A percentile compares a stretch with the other conserved stretches of the same genome.
Conservation (phyloP, 1,284 basidiomycete genomes). For the Sporisorium sorghi region DNA sequence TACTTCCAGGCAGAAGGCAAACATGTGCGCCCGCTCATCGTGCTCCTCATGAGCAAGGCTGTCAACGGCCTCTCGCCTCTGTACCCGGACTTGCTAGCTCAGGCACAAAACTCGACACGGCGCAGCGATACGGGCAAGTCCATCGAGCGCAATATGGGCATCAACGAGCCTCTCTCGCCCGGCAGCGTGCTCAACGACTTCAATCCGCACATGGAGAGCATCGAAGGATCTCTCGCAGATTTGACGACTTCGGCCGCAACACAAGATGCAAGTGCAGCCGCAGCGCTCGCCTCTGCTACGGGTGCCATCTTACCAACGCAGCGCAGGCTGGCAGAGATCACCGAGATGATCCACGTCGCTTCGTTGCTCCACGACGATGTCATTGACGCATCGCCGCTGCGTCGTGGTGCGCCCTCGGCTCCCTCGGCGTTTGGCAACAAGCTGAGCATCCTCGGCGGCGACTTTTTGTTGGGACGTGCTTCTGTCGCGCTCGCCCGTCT, state of each 20-base stretch:
- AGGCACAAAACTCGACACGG: constrained; percentile 58
- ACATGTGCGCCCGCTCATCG: constrained; percentile 88
- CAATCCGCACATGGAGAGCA: constrained; percentile 74
- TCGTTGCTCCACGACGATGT: constrained; percentile 96
- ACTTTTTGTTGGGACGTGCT: constrained; percentile 93
- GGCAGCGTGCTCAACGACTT: constrained; percentile 84
- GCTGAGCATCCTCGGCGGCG: constrained; percentile 90
- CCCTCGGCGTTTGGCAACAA: constrained; percentile 95
- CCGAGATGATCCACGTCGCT: constrained; percentile 98
- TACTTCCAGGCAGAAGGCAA: constrained; percentile 83
- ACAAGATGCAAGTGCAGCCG: constrained; percentile 14
- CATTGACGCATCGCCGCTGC: constrained; percentile 84
- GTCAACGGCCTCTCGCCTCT: constrained; percentile 82
- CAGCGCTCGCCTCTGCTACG: constrained; percentile 21
- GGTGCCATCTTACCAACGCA: constrained; percentile 80
- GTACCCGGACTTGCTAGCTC: constrained; percentile 71
- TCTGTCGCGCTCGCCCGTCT: constrained; percentile 87
- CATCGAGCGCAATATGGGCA: constrained; percentile 61
- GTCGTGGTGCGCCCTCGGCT: constrained; percentile 84
- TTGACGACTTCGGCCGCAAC: not conserved
- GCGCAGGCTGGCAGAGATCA: constrained; percentile 90
- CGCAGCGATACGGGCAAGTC: constrained; percentile 56
- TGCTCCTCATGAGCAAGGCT: constrained; percentile 89
- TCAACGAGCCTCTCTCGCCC: constrained; percentile 79
- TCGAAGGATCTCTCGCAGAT: constrained; percentile 39